Conservation (phyloP, 116 monocot species). For the Dioscorea cayenensis region DNA sequence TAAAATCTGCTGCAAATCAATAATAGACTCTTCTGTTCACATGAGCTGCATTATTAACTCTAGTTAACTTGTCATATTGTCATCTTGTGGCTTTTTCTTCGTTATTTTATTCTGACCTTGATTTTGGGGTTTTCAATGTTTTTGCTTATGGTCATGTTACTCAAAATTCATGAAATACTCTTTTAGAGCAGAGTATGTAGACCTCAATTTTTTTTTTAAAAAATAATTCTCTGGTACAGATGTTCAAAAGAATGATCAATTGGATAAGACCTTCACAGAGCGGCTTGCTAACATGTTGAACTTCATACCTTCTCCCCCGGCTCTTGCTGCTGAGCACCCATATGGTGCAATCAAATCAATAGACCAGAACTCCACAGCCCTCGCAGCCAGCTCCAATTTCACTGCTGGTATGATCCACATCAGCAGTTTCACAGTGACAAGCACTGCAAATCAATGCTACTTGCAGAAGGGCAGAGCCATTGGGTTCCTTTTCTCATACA, state of each 20-base stretch:
- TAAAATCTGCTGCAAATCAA: too few species aligned
- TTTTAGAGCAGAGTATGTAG: too few species aligned
- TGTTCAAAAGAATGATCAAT: neutral
- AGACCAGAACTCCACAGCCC: conserved; percentile 10
- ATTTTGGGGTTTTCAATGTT: too few species aligned
- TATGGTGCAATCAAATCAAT: conserved; percentile 9
- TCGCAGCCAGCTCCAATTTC: conserved; percentile 29
- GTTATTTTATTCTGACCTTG: too few species aligned
- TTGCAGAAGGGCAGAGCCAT: conserved; percentile 26
- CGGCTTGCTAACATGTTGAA: conserved; percentile 42
- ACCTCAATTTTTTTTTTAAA: neutral
- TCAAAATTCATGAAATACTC: too few species aligned
- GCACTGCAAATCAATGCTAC: conserved; percentile 13
- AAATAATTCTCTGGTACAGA: neutral
- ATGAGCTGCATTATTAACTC: neutral
- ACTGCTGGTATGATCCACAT: conserved; percentile 49
- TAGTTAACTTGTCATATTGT: neutral
- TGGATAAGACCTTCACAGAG: conserved; percentile 11
- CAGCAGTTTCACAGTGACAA: conserved; percentile 8
- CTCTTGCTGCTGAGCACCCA: conserved; percentile 44
- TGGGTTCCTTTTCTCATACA: conserved; percentile 20
- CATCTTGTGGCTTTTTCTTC: neutral
- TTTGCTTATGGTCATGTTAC: neutral
- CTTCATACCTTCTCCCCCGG: conserved; percentile 57
- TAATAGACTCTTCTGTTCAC: neutral